These are phyloP conservation scores for Mycena olivaceomarginata DNA, from an alignment of 768 basidiomycete genomes.

Conservation along the genomic window DNA sequence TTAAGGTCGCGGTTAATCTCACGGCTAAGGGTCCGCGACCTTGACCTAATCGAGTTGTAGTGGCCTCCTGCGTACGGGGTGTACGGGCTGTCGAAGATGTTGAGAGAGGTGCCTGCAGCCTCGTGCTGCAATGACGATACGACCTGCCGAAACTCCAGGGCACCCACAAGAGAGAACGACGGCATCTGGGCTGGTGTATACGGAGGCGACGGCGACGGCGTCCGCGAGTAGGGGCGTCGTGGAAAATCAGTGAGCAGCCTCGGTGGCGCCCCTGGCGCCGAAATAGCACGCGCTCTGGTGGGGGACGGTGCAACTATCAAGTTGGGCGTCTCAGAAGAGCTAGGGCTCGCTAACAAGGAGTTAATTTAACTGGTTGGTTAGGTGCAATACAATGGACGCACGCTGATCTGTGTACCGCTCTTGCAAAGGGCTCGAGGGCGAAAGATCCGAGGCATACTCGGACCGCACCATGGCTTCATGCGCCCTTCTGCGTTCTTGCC, in stretches of 20 bases:
- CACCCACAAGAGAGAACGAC: constrained; percentile 94
- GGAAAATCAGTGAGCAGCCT: constrained; percentile 59
- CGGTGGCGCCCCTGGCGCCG: constrained; percentile 45
- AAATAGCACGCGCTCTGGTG: constrained; percentile 55
- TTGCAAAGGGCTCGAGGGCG: constrained; percentile 57
- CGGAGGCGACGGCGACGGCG: constrained; percentile 69
- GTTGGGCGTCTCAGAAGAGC: constrained; percentile 46
- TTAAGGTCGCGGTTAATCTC: constrained; percentile 4
- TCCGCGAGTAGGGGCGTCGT: constrained; percentile 64
- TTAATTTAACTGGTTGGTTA: constrained; percentile 24
- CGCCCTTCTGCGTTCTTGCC: constrained; percentile 66
- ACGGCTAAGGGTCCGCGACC: constrained; percentile 54
- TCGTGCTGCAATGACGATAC: constrained; percentile 87
- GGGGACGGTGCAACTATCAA: constrained; percentile 55
- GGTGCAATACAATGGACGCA: constrained; percentile 54
- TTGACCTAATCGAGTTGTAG: constrained; percentile 68
- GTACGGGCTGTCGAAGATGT: constrained; percentile 77
- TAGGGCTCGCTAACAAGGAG: constrained; percentile 38
- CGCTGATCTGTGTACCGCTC: constrained; percentile 80
- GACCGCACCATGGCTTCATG: constrained; percentile 73
- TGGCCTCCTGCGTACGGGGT: constrained; percentile 88
- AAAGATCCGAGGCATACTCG: constrained; percentile 72
- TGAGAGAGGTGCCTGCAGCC: constrained; percentile 74
- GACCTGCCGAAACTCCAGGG: constrained; percentile 96
- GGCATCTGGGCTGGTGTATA: constrained; percentile 69